phyloP scores from a whole-genome alignment of 768 basidiomycete species.

The Lepiota subincarnata region DNA sequence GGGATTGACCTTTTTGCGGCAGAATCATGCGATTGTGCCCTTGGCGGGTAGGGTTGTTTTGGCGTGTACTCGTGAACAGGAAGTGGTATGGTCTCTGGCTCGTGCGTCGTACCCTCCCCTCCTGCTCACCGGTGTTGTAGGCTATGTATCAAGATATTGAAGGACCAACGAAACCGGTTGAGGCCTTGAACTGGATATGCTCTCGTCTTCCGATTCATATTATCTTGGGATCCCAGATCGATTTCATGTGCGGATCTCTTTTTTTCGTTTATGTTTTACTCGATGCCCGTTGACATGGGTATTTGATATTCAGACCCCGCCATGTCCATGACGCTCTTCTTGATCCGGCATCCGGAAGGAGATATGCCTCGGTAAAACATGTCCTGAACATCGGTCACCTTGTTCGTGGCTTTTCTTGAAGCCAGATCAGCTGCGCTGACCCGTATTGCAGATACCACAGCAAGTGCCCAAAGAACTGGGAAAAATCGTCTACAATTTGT shows the following conservation, averaged over 20 bases:
- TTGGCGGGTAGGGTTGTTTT: constrained; percentile 36
- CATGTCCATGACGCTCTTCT: constrained; percentile 32
- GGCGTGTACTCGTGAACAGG: constrained; percentile 59
- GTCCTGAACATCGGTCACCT: constrained; percentile 28
- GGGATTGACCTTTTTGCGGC: not conserved
- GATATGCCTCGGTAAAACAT: constrained; percentile 29
- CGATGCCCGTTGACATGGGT: not conserved
- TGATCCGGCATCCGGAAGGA: constrained; percentile 29
- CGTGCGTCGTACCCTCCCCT: constrained; percentile 1
- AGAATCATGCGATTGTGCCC: constrained; percentile 47
- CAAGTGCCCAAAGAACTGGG: constrained; percentile 12
- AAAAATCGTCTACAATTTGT: not conserved
- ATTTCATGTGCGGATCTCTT: constrained; percentile 38
- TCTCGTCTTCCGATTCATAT: constrained; percentile 22
- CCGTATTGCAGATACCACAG: constrained; percentile 14
- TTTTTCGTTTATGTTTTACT: constrained; percentile 16
- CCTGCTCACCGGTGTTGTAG: constrained; percentile 24
- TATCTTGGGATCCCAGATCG: not conserved
- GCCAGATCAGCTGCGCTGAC: not conserved
- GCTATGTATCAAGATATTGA: constrained; percentile 61
- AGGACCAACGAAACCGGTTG: constrained; percentile 50
- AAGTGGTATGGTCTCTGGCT: constrained; percentile 40
- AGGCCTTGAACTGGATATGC: constrained; percentile 34
- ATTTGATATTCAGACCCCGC: constrained; percentile 25
- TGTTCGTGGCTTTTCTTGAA: constrained; percentile 15